phyloP scores from a whole-genome alignment of 106 monocot genomes.

The Cymbidium sinense region DNA sequence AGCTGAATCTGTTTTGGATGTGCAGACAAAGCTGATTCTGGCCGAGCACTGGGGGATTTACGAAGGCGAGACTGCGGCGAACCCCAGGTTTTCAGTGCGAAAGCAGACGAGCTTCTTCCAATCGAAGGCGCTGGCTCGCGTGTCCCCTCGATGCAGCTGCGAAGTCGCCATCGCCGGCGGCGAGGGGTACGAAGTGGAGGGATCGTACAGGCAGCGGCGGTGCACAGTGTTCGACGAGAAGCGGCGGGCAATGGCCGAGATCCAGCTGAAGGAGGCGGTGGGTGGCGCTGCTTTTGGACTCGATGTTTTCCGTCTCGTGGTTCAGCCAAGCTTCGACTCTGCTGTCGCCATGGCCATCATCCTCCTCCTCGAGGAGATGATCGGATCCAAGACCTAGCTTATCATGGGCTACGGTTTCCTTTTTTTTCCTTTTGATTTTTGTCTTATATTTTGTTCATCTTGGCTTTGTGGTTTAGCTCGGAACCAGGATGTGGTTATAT shows the following conservation, averaged over 20 bases:
- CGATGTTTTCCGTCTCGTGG: conserved; percentile 74
- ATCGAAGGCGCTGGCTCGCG: conserved; percentile 34
- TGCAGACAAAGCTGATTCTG: conserved; percentile 54
- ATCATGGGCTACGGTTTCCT: not conserved
- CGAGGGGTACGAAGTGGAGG: conserved; percentile 39
- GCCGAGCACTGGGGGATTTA: conserved; percentile 65
- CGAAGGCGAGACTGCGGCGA: conserved; percentile 48
- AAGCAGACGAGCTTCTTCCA: conserved; percentile 35
- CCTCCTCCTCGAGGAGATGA: conserved; percentile 79
- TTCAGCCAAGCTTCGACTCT: conserved; percentile 52
- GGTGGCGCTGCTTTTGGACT: conserved; percentile 41
- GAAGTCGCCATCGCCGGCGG: not conserved
- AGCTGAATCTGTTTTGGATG: not conserved
- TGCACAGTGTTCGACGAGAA: conserved; percentile 37
- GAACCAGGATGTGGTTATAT: too few species aligned
- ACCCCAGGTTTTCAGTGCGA: conserved; percentile 41
- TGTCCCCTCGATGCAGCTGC: conserved; percentile 14
- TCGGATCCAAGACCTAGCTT: conserved; percentile 30
- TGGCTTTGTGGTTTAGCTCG: too few species aligned
- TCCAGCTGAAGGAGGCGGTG: conserved; percentile 43
- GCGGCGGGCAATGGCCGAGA: conserved; percentile 42
- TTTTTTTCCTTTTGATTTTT: too few species aligned
- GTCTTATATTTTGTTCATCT: too few species aligned
- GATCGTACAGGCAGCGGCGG: conserved; percentile 54
- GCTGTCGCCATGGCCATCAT: conserved; percentile 77